Base-by-base conservation (phyloP, 2,329 filamentous ascomycete species). In the Setomelanomma holmii region DNA sequence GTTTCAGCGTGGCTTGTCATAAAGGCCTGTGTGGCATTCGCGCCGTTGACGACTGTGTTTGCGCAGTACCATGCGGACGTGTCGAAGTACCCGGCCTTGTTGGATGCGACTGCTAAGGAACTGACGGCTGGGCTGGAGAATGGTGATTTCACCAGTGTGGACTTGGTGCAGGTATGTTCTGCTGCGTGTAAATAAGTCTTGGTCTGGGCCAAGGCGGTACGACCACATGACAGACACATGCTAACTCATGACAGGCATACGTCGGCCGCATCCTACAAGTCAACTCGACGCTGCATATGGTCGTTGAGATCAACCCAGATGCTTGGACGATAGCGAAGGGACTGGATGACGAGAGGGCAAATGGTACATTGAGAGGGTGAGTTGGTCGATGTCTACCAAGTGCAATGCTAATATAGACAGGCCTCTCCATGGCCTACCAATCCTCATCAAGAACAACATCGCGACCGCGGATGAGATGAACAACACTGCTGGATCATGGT, bases 371-470 rank as follows among this genome's bases (percentile, higher is more conserved):
- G 16, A 67, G 80, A 44, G 80, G 83, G 76, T 79, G n/a, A 11
- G 39, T n/a, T 24, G 12, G 12, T 24, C n/a, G n/a, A n/a, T n/a
- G n/a, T n/a, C n/a, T n/a, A n/a, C n/a, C n/a, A n/a, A n/a, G n/a
- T n/a, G n/a, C n/a, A 24, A 22, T 21, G 10, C 16, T 22, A 14
- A 24, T 1, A n/a, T 12, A 17, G 14, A 1, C 44, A 79, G 81
- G 0, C 84, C 84, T 2, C 75, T 88, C 0, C 85, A 89, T 64
- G 86, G 87, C 5, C 79, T 89, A 4, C 87, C 86, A 0, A 82
- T 89, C 20, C 72, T 89, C 4, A 78, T 89, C 73, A 89, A 89
- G 69, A 83, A 87, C 72, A 88, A 86, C 64, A 87, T 89, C 42
- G 86, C 82, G 12, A 89, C 86, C 0, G 67, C 73, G 2, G 86